Conservation (phyloP, 2,329 filamentous ascomycete genomes). For the Penicillium capsulatum region DNA sequence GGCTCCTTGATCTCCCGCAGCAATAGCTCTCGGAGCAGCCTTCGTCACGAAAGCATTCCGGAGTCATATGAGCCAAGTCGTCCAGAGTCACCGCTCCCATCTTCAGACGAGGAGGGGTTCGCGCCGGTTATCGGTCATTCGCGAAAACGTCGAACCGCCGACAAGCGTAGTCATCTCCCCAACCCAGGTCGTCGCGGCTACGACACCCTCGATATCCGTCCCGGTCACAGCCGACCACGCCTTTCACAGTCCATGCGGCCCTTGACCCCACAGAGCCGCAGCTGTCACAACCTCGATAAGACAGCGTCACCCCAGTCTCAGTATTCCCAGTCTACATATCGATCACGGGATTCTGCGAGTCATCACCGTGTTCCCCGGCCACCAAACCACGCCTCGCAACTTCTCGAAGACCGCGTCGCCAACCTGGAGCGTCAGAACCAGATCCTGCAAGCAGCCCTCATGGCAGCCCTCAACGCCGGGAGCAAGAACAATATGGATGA, state of each 20-base stretch:
- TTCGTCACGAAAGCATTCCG: constrained; percentile 18
- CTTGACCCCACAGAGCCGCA: constrained; percentile 24
- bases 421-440: constrained; percentile 43
- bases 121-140: constrained; percentile 12
- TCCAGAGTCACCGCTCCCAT: constrained; percentile 36
- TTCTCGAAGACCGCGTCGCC: constrained; percentile 37
- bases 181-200: constrained; percentile 10
- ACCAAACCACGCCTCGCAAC: constrained; percentile 16
- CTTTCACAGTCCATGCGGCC: constrained; percentile 14
- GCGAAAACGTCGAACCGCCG: constrained; percentile 10
- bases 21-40: constrained; percentile 23
- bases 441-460: constrained; percentile 41
- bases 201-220: constrained; percentile 11
- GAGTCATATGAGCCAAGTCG: constrained; percentile 16
- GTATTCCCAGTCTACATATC: constrained; percentile 21
- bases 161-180: constrained; percentile 10
- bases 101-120: constrained; percentile 40
- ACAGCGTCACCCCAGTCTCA: constrained; percentile 23
- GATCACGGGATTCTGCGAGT: constrained; percentile 19
- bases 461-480: constrained; percentile 39
- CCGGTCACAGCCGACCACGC: constrained; percentile 8
- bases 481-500: constrained; percentile 30
- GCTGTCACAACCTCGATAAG: constrained; percentile 18
- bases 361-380: constrained; percentile 13
- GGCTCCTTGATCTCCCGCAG: constrained; percentile 20